Conservation (phyloP, 2,329 filamentous ascomycete genomes). For the Fusarium sp. region DNA sequence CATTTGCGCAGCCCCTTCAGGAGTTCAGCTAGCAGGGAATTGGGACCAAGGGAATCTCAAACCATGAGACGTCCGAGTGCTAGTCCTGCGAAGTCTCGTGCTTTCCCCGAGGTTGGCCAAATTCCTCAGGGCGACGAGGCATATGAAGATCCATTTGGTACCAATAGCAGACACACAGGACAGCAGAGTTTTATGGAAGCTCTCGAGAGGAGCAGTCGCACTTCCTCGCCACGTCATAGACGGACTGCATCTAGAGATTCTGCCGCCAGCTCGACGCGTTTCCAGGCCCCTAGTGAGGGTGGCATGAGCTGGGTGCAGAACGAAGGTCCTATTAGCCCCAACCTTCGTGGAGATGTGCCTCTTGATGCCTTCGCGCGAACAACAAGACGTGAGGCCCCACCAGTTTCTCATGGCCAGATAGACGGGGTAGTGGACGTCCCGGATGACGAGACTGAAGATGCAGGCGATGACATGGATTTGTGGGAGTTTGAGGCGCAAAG, state of each 20-base stretch:
- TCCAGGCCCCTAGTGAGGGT: conserved; percentile 49
- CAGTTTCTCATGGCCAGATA: conserved; percentile 16
- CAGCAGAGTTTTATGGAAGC: conserved; percentile 51
- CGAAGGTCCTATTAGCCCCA: conserved; percentile 53
- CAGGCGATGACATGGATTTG: conserved; percentile 62
- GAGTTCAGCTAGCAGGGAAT: conserved; percentile 52
- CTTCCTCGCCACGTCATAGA: conserved; percentile 19
- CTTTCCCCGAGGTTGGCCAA: conserved; percentile 22
- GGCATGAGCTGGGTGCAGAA: conserved; percentile 58
- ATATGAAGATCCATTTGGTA: conserved; percentile 48
- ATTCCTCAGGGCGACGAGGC: conserved; percentile 20
- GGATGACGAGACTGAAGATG: conserved; percentile 34
- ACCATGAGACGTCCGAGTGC: conserved; percentile 42
- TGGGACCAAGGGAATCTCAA: conserved; percentile 47
- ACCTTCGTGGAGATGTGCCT: conserved; percentile 51
- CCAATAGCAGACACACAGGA: conserved; percentile 42
- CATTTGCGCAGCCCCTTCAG: conserved; percentile 68
- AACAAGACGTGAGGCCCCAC: background rate
- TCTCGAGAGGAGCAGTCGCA: conserved; percentile 44
- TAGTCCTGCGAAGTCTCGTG: conserved; percentile 46
- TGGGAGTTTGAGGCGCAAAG: conserved; percentile 69
- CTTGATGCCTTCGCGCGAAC: conserved; percentile 45
- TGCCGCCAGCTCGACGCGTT: conserved; percentile 49
- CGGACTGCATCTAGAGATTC: conserved; percentile 43
- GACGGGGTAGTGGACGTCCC: conserved; percentile 34